Percentiles rank a stretch among this genome's conserved stretches.
Evolutionary conservation across 495 filamentous ascomycete species (phyloP).

Genomic region (Talaromyces proteolyticus): DNA sequence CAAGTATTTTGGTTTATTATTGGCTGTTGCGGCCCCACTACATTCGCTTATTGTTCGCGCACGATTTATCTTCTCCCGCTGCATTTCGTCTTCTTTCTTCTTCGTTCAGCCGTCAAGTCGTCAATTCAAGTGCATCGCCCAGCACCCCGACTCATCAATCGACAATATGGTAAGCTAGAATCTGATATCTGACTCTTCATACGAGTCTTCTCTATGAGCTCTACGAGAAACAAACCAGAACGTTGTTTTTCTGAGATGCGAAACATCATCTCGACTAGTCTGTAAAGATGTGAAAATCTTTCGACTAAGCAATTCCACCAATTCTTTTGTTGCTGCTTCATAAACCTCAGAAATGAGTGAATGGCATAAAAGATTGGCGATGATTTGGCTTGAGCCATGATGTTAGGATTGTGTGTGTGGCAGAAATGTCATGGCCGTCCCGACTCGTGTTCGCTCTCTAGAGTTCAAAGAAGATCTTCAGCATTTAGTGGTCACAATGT

Average conservation of each 20-base stretch:
- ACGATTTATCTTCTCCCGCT: constrained; percentile 3
- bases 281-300: constrained; percentile 1
- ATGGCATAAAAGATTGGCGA: constrained; percentile 44
- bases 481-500: constrained; percentile 71
- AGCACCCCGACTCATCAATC: constrained; percentile 38
- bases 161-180: constrained; percentile 49
- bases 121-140: constrained; percentile 23
- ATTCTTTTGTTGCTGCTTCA: no score
- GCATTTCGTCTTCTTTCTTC: constrained; percentile 19
- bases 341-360: constrained; percentile 27
- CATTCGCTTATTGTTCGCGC: constrained; percentile 7
- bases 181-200: constrained; percentile 13
- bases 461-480: constrained; percentile 81
- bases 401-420: constrained; percentile 27
- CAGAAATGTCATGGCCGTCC: constrained; percentile 47
- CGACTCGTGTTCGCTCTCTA: constrained; percentile 61
- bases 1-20: background rate
- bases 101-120: constrained; percentile 29
- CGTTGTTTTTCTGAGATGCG: constrained; percentile 20
- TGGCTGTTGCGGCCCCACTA: background rate
- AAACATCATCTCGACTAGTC: constrained; percentile 11
- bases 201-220: constrained; percentile 25
- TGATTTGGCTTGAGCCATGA: constrained; percentile 77
- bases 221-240: constrained; percentile 26
- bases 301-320: constrained; percentile 35